phyloP scores from a whole-genome alignment of 1,284 basidiomycete species.

The Bjerkandera adusta region DNA sequence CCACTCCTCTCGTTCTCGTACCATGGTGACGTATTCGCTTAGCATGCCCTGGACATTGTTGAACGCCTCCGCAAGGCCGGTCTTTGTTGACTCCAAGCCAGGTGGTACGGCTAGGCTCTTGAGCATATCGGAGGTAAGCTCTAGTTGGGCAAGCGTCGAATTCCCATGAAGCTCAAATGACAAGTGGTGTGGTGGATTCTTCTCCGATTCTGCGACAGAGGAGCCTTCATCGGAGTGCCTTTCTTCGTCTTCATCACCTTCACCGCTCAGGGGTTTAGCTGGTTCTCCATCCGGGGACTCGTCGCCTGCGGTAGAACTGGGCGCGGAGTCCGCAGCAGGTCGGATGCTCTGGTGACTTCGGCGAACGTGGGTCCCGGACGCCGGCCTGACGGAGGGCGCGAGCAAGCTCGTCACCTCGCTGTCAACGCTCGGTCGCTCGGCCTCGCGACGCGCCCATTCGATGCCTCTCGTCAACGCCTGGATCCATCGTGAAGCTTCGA shows the following conservation, averaged over 20 bases:
- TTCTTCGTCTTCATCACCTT: slow-evolving; percentile 31
- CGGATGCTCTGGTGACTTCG: slow-evolving; percentile 5
- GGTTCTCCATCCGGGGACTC: slow-evolving; percentile 17
- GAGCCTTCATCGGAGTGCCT: slow-evolving; percentile 40
- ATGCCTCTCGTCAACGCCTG: slow-evolving; percentile 75
- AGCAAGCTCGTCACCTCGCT: slow-evolving; percentile 31
- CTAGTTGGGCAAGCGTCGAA: slow-evolving; percentile 76
- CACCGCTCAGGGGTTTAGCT: too few relatives aligned
- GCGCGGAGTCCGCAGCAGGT: slow-evolving; percentile 4
- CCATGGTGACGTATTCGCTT: slow-evolving; percentile 72
- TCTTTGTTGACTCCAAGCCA: slow-evolving; percentile 44
- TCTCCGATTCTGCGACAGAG: slow-evolving; percentile 42
- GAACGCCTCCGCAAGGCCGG: slow-evolving; percentile 67
- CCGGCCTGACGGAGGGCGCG: slow-evolving; percentile 19
- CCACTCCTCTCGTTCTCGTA: slow-evolving; percentile 82
- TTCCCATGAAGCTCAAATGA: slow-evolving; percentile 78
- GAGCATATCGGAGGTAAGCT: slow-evolving; percentile 72
- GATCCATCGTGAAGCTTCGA: slow-evolving; percentile 88
- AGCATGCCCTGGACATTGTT: slow-evolving; percentile 57
- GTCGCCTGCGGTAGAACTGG: slow-evolving; percentile 11
- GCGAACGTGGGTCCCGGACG: slow-evolving; percentile 4
- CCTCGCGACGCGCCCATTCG: slow-evolving; percentile 50
- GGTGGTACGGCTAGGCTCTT: slow-evolving; percentile 43
- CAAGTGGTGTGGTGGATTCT: slow-evolving; percentile 61
- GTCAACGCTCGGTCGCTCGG: slow-evolving; percentile 30